Evolutionary conservation across 2,329 filamentous ascomycete genomes (phyloP).

Genomic region (Chaetothyriales sp.): DNA sequence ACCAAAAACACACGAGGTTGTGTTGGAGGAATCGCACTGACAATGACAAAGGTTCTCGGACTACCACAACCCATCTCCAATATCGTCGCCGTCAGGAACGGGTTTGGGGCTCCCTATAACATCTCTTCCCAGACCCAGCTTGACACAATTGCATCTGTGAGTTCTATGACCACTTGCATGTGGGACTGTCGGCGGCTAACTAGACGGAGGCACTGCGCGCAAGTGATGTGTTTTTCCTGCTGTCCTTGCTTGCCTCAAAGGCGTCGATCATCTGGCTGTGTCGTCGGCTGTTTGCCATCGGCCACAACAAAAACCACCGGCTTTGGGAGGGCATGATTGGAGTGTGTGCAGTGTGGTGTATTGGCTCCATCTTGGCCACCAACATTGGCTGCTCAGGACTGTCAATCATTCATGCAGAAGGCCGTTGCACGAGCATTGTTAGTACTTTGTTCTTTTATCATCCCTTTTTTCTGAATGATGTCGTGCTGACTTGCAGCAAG

Average conservation of each 20-base stretch:
- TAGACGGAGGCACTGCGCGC: slow-evolving; percentile 4
- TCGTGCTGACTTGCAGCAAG: slow-evolving; percentile 1
- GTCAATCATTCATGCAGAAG: slow-evolving; percentile 1
- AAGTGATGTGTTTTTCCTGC: slow-evolving; percentile 7
- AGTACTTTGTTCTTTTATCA: neutral
- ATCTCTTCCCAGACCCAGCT: slow-evolving; percentile 2
- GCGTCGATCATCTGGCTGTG: slow-evolving; percentile 3
- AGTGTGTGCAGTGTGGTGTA: slow-evolving; percentile 6
- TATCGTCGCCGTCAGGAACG: slow-evolving; percentile 4
- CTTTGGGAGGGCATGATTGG: slow-evolving; percentile 6
- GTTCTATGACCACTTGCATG: neutral
- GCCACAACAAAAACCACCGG: slow-evolving; percentile 2
- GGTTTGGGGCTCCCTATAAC: slow-evolving; percentile 6
- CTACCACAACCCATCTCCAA: slow-evolving; percentile 5
- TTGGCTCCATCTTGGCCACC: slow-evolving; percentile 7
- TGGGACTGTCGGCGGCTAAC: slow-evolving; percentile 1
- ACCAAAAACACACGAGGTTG: too few species aligned
- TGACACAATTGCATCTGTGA: slow-evolving; percentile 4
- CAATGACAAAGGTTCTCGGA: slow-evolving; percentile 4
- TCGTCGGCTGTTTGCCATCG: slow-evolving; percentile 6
- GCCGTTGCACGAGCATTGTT: slow-evolving; percentile 6
- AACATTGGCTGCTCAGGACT: slow-evolving; percentile 3
- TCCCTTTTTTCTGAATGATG: too few species aligned
- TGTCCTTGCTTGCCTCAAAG: slow-evolving; percentile 7
- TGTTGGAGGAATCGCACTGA: neutral